Evolutionary conservation across 106 monocot genomes (phyloP).

Genomic region (Acanthochlamys bracteata): DNA sequence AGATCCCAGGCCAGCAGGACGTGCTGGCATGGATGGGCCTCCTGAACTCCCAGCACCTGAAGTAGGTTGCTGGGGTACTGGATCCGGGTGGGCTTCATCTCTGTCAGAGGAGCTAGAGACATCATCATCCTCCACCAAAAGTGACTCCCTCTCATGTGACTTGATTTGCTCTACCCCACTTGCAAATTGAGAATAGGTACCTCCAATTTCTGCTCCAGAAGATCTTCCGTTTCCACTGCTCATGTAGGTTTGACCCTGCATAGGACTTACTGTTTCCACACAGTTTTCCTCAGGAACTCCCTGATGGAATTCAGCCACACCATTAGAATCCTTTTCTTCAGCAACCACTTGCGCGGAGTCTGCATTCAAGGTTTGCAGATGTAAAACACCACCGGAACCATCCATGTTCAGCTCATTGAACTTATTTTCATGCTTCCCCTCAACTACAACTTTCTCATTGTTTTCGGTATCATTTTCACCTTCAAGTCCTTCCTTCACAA

Average conservation of each 20-base stretch:
- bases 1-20: conserved; percentile 84
- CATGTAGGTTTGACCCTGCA: conserved; percentile 4
- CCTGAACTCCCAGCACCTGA: conserved; percentile 6
- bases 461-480: conserved; percentile 1
- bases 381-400: background rate
- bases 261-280: background rate
- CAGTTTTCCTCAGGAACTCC: background rate
- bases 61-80: conserved; percentile 2
- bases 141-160: conserved; percentile 9
- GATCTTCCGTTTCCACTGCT: conserved; percentile 3
- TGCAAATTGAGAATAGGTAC: background rate
- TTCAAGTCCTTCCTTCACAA: conserved; percentile 9
- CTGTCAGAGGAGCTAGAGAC: conserved; percentile 30
- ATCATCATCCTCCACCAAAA: conserved; percentile 25
- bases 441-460: background rate
- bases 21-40: conserved; percentile 26
- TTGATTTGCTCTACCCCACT: background rate
- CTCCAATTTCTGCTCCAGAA: conserved; percentile 8
- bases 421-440: conserved; percentile 1
- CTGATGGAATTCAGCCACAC: conserved; percentile 4
- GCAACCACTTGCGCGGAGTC: background rate
- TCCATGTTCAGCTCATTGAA: background rate
- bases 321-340: background rate
- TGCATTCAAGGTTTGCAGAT: conserved; percentile 1
- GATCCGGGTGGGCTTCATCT: conserved; percentile 16